Evolutionary conservation across 176 grass and related monocot species (phyloP).

Genomic region (Triticum dicoccoides): DNA sequence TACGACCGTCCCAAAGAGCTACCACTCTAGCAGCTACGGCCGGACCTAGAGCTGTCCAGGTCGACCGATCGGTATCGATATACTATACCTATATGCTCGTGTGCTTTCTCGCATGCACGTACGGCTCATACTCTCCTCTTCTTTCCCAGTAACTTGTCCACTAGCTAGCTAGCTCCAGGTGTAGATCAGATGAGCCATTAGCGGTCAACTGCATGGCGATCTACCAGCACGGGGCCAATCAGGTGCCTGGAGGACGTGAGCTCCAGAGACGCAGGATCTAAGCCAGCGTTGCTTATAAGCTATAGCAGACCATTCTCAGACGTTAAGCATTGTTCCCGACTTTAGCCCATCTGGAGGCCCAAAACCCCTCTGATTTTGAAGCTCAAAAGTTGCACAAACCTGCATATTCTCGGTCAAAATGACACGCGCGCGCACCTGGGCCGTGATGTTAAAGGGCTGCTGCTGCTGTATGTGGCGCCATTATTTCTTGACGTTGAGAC

Average conservation of each 20-base stretch:
- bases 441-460: neutral
- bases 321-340: neutral
- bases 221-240: neutral
- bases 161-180: neutral
- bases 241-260: neutral
- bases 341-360: neutral
- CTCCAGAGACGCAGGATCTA: constrained; percentile 25
- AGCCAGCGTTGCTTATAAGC: constrained; percentile 32
- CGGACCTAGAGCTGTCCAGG: neutral
- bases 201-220: neutral
- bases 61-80: neutral
- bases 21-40: constrained; percentile 24
- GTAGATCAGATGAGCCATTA: neutral
- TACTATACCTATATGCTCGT: neutral
- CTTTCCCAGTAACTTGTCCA: neutral
- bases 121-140: constrained; percentile 27
- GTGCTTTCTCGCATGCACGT: constrained; percentile 40
- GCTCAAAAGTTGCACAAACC: neutral
- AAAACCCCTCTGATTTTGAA: neutral
- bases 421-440: neutral
- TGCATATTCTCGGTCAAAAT: neutral
- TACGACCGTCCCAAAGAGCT: constrained; percentile 26
- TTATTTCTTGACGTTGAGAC: neutral
- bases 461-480: neutral
- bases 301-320: neutral